These are phyloP conservation scores for Alectoria sarmentosa DNA, from an alignment of 495 filamentous ascomycete species.

Conservation along the genomic window DNA sequence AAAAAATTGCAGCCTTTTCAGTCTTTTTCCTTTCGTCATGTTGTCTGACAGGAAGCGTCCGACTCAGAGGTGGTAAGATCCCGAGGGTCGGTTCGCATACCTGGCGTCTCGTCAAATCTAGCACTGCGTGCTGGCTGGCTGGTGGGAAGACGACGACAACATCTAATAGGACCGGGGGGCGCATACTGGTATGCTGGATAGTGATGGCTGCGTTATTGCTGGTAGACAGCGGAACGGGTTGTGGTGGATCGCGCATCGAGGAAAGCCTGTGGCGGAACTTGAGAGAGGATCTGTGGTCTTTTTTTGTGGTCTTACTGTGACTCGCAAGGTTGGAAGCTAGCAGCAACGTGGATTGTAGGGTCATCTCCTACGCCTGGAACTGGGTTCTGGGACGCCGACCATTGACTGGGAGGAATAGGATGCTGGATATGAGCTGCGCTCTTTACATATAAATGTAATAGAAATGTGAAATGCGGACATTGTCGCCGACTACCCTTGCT, in stretches of 20 bases:
- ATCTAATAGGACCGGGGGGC: constrained; percentile 23
- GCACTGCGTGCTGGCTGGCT: constrained; percentile 43
- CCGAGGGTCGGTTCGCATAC: constrained; percentile 22
- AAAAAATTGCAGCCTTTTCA: constrained; percentile 37
- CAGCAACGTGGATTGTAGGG: constrained; percentile 34
- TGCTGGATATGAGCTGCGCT: constrained; percentile 40
- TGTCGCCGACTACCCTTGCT: not conserved
- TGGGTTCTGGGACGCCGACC: constrained; percentile 39
- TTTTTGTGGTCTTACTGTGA: constrained; percentile 27
- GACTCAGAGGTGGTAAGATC: constrained; percentile 23
- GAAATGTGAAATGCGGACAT: constrained; percentile 15
- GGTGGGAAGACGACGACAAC: constrained; percentile 34
- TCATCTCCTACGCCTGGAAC: constrained; percentile 47
- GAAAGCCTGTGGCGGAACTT: constrained; percentile 38
- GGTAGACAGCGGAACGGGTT: constrained; percentile 16
- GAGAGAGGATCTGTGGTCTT: constrained; percentile 34
- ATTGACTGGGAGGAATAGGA: constrained; percentile 36
- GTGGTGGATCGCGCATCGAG: constrained; percentile 25
- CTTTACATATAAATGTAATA: constrained; percentile 18
- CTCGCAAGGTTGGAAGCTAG: constrained; percentile 21
- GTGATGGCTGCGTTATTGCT: constrained; percentile 12
- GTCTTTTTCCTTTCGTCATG: constrained; percentile 34
- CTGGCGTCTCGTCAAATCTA: constrained; percentile 32
- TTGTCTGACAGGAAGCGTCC: constrained; percentile 33
- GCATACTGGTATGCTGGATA: constrained; percentile 46